Percentiles rank a stretch among this genome's conserved stretches.
phyloP scores from a whole-genome alignment of 805 yeast species.

The Schwanniomyces polymorphus region DNA sequence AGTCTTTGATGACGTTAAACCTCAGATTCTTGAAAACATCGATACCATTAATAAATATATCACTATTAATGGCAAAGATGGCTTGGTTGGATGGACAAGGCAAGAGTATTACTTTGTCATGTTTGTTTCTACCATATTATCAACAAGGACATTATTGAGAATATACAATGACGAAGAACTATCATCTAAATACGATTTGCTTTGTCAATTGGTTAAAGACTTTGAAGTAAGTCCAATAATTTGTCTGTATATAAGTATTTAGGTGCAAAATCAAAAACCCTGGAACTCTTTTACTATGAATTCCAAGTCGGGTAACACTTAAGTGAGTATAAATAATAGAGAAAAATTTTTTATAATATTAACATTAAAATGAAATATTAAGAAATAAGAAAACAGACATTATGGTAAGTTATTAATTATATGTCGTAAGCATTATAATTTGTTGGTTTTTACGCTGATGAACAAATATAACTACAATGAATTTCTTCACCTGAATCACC shows the following conservation, averaged over 20 bases:
- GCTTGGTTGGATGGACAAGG: slow-evolving; percentile 15
- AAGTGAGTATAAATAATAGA: not conserved
- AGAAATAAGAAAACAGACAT: not conserved
- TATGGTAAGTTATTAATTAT: not conserved
- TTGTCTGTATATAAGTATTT: not conserved
- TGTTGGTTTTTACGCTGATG: slow-evolving; percentile 21
- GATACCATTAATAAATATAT: slow-evolving; percentile 1
- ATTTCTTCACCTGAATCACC: slow-evolving; percentile 72
- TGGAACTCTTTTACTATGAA: not conserved
- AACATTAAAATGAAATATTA: not conserved
- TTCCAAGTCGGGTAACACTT: not conserved
- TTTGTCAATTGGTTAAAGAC: not conserved
- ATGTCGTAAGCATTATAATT: not conserved
- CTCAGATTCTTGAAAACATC: slow-evolving; percentile 1
- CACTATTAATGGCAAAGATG: slow-evolving; percentile 6
- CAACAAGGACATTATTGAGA: not conserved
- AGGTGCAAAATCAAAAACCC: slow-evolving; percentile 3
- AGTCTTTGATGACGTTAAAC: not conserved
- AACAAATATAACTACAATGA: slow-evolving; percentile 40
- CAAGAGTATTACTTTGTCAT: slow-evolving; percentile 8
- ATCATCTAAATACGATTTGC: not conserved
- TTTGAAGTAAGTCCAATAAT: not conserved
- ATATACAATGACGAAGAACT: not conserved
- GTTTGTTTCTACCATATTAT: slow-evolving; percentile 4
- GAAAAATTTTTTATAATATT: not conserved